phyloP scores from a whole-genome alignment of 345 rosid species.

The Hirschfeldia incana region DNA sequence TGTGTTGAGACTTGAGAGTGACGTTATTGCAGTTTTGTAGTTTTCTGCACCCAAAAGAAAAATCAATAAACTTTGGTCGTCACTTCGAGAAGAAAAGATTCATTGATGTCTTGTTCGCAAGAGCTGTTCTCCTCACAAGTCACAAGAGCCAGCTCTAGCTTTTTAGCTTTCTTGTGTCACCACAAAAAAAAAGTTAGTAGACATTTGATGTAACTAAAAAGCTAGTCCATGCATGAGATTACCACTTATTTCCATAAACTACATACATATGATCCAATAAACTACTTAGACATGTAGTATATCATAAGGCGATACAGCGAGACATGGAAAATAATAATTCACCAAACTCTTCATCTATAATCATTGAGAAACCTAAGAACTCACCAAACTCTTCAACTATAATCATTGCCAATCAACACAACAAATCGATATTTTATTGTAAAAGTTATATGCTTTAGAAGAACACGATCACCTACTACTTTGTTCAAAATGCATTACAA shows the following conservation, averaged over 20 bases:
- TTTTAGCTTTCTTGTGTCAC: constrained; percentile 33
- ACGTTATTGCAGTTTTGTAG: constrained; percentile 30
- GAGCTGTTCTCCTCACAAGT: constrained; percentile 24
- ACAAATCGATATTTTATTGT: constrained; percentile 6
- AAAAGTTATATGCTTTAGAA: constrained; percentile 12
- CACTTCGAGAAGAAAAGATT: constrained; percentile 24
- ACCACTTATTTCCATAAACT: neutral
- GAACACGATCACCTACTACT: too few species aligned
- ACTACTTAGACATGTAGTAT: constrained; percentile 5
- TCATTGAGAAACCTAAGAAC: constrained; percentile 3
- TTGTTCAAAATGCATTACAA: neutral
- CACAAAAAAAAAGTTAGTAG: neutral
- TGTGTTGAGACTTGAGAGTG: constrained; percentile 28
- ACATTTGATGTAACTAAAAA: constrained; percentile 12
- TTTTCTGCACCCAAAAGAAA: neutral
- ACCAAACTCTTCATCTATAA: neutral
- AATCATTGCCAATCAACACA: constrained; percentile 38
- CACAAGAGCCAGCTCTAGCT: constrained; percentile 21
- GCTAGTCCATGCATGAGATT: constrained; percentile 14
- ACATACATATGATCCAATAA: constrained; percentile 7
- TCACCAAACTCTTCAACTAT: constrained; percentile 28
- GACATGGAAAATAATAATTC: neutral
- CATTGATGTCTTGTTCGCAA: constrained; percentile 23
- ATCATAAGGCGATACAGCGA: constrained; percentile 1
- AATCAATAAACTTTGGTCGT: constrained; percentile 21